Conservation (phyloP, 2,329 filamentous ascomycete genomes). For the Dryadomyces quercus-mongolicae region DNA sequence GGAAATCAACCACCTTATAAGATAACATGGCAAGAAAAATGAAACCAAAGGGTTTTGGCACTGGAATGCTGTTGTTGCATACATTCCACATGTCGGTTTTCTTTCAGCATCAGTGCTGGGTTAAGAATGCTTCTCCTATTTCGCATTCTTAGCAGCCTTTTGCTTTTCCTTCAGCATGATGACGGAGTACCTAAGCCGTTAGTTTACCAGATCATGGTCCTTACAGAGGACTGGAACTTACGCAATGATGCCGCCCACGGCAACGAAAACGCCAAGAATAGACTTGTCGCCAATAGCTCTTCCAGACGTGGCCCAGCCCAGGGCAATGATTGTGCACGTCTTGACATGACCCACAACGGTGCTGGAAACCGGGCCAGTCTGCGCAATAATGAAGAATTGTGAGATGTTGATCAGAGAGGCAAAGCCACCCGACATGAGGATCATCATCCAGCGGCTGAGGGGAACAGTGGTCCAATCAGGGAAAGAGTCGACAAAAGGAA, state of each 20-base stretch:
- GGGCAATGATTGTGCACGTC: conserved; percentile 51
- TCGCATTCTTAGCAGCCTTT: conserved; percentile 5
- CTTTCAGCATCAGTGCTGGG: background rate
- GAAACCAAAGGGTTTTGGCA: background rate
- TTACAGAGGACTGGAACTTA: conserved; percentile 24
- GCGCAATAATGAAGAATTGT: conserved; percentile 50
- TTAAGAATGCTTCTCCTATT: background rate
- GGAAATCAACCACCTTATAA: background rate
- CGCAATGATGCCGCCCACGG: conserved; percentile 44
- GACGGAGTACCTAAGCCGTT: conserved; percentile 17
- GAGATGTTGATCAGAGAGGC: conserved; percentile 55
- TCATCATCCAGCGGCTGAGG: conserved; percentile 42
- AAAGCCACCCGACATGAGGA: conserved; percentile 49
- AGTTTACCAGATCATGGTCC: too few species aligned
- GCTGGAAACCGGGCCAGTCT: conserved; percentile 50
- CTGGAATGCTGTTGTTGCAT: background rate
- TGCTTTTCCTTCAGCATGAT: conserved; percentile 19
- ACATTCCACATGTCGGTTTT: too few species aligned
- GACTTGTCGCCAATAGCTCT: conserved; percentile 43
- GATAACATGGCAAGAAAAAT: background rate
- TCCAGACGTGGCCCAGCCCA: conserved; percentile 47
- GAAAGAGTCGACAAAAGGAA: conserved; percentile 53
- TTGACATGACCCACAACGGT: conserved; percentile 56
- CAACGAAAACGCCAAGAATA: conserved; percentile 40
- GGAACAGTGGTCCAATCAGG: conserved; percentile 42